These are phyloP conservation scores for Plenodomus tracheiphilus DNA, from an alignment of 2,329 filamentous ascomycete species.

Conservation along the genomic window DNA sequence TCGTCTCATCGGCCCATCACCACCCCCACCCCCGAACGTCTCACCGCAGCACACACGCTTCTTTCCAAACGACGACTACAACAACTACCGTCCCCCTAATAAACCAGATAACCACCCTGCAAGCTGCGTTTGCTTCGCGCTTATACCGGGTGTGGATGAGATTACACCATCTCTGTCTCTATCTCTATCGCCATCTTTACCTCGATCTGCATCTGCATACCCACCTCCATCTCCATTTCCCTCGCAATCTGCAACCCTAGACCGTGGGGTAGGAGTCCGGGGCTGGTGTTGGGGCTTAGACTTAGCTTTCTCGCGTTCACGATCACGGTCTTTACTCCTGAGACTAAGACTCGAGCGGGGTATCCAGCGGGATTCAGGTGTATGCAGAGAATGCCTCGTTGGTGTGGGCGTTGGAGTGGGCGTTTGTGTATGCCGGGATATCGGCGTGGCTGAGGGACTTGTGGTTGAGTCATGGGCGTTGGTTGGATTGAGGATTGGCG, in stretches of 20 bases:
- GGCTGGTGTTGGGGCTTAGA: too few species aligned
- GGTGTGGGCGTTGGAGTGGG: not conserved
- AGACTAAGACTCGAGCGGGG: conserved; percentile 3
- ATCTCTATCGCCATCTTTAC: conserved; percentile 6
- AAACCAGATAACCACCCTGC: conserved; percentile 39
- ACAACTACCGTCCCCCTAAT: conserved; percentile 19
- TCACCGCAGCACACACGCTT: too few species aligned
- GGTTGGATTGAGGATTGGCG: too few species aligned
- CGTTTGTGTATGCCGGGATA: too few species aligned
- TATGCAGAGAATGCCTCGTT: not conserved
- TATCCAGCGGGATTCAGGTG: not conserved
- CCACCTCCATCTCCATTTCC: too few species aligned
- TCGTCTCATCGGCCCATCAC: too few species aligned
- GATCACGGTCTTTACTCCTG: conserved; percentile 8
- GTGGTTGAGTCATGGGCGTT: too few species aligned
- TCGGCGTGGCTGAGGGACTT: not conserved
- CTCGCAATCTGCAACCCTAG: too few species aligned
- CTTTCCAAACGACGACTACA: too few species aligned
- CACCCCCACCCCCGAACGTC: too few species aligned
- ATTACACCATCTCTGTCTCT: conserved; percentile 21
- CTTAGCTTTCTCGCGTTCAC: conserved; percentile 4
- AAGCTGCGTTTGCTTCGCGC: conserved; percentile 37
- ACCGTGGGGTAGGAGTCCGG: too few species aligned
- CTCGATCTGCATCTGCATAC: not conserved
- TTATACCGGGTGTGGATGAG: conserved; percentile 29